Evolutionary conservation across 177 flowering plant species (phyloP).

Genomic region (Vitis hybrid): DNA sequence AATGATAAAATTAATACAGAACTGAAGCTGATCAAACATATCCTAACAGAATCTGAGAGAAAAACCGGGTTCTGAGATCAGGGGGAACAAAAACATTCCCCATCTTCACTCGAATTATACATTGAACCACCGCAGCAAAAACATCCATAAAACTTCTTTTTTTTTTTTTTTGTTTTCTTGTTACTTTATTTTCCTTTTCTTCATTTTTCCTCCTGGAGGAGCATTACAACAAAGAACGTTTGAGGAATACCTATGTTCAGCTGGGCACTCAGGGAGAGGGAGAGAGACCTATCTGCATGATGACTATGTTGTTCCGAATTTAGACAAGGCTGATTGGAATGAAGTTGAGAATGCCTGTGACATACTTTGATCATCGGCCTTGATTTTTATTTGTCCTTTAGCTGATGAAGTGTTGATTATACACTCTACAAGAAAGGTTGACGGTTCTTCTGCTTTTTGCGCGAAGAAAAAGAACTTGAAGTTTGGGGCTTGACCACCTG

Average conservation of each 20-base stretch:
- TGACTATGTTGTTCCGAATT: conserved; percentile 46
- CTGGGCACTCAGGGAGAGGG: neutral
- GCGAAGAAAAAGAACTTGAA: conserved; percentile 97
- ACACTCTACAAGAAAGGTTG: conserved; percentile 82
- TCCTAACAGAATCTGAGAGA: too few relatives aligned
- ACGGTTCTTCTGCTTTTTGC: conserved; percentile 72
- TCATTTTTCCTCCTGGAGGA: neutral
- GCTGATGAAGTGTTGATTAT: conserved; percentile 78
- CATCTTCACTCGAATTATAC: conserved; percentile 5
- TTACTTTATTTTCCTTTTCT: neutral
- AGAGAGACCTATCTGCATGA: neutral
- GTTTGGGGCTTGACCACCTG: conserved; percentile 94
- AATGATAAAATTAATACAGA: too few relatives aligned
- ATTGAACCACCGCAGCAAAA: conserved; percentile 4
- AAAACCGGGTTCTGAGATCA: too few relatives aligned
- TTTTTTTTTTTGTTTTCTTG: neutral
- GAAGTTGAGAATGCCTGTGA: conserved; percentile 67
- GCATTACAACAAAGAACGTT: neutral
- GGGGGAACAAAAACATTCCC: neutral
- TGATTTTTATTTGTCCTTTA: conserved; percentile 79
- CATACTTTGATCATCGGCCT: conserved; percentile 81
- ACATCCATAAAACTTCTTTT: too few relatives aligned
- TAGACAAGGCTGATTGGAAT: conserved; percentile 74
- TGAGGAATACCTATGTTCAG: neutral
- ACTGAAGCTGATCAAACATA: too few relatives aligned